Evolutionary conservation across 495 filamentous ascomycete genomes (phyloP), one percentile per base, ranked within the genome.

Genomic region (Penicillium waksmanii): DNA sequence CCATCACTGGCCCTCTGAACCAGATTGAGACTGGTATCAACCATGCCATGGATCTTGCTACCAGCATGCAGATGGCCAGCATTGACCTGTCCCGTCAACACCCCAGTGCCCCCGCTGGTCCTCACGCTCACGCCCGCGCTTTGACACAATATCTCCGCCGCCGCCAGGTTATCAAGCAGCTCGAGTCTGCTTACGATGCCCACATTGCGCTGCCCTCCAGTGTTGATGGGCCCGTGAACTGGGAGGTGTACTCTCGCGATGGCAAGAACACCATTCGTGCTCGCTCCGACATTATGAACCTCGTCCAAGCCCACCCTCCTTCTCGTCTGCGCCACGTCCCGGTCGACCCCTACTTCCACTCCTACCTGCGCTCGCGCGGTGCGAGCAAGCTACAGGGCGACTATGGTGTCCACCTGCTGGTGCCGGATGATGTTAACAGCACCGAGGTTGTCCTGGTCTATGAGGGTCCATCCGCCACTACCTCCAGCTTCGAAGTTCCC

Each of bases 341-440:
- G 2, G 82, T 97, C 11, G 90, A 97, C 72, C 87, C 92, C 0
- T 96, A 96, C 78, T 96, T 89, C 79, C 89, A 97, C 72, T 77
- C 83, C 6, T 88, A 91, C 73, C 73, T 96, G 31, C 85, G 84
- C 23, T 85, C 83, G 38, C 85, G 88, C 25, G 75, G 86, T 48
- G 79, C 82, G 10, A 78, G 82, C 34, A 82, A 82, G 51, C 77
- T 96, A 27, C 85, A 86, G 55, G 78, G 86, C 55, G 85, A 92
- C 21, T 90, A 85, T 63, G 90, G 91, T 61, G 93, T 97, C 11
- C 86, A 91, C 61, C 65, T 96, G 15, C 82, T 96, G 10, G 74
- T 94, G 18, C 91, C 93, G 0, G 85, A 90, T 19, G 77, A 85
- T 3, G 80, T 87, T 40, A 71, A 85, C 38, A 80, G 81, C 51